phyloP scores from a whole-genome alignment of 805 yeast species.

The Barnettozyma sp. region DNA sequence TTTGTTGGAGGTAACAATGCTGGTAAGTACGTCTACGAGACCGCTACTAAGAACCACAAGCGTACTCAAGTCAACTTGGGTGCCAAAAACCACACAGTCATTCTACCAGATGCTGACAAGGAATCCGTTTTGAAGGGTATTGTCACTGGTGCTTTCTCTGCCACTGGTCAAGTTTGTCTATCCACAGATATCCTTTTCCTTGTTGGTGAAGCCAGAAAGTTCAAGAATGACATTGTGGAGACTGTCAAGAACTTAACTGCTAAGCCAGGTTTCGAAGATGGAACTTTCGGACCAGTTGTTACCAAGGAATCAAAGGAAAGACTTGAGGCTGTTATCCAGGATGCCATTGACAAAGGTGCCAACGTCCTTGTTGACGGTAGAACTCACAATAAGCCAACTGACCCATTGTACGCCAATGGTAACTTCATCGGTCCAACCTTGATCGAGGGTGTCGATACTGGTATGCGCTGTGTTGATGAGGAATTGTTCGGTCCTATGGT shows the following conservation, averaged over 20 bases:
- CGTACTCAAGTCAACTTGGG: constrained; percentile 75
- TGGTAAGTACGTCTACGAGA: constrained; percentile 63
- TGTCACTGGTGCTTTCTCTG: constrained; percentile 74
- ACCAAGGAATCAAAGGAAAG: constrained; percentile 50
- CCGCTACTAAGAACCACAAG: constrained; percentile 62
- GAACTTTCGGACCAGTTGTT: constrained; percentile 70
- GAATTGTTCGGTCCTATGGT: constrained; percentile 77
- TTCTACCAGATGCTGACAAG: constrained; percentile 67
- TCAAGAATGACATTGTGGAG: constrained; percentile 53
- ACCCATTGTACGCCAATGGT: constrained; percentile 44
- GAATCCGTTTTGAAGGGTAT: constrained; percentile 55
- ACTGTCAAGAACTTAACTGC: constrained; percentile 52
- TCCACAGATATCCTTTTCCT: constrained; percentile 68
- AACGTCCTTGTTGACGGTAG: constrained; percentile 59
- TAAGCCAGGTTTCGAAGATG: constrained; percentile 58
- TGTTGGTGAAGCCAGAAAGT: constrained; percentile 55
- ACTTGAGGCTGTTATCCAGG: constrained; percentile 49
- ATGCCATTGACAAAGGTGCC: constrained; percentile 58
- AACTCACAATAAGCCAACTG: constrained; percentile 21
- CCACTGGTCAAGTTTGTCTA: constrained; percentile 83
- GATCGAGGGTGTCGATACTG: constrained; percentile 53
- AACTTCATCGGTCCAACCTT: constrained; percentile 71
- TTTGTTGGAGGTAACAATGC: constrained; percentile 78
- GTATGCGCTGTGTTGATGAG: constrained; percentile 65
- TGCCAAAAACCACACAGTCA: constrained; percentile 71